These are phyloP conservation scores for Aspergillus flavus DNA, from an alignment of 2,329 filamentous ascomycete genomes.

Conservation along the genomic window DNA sequence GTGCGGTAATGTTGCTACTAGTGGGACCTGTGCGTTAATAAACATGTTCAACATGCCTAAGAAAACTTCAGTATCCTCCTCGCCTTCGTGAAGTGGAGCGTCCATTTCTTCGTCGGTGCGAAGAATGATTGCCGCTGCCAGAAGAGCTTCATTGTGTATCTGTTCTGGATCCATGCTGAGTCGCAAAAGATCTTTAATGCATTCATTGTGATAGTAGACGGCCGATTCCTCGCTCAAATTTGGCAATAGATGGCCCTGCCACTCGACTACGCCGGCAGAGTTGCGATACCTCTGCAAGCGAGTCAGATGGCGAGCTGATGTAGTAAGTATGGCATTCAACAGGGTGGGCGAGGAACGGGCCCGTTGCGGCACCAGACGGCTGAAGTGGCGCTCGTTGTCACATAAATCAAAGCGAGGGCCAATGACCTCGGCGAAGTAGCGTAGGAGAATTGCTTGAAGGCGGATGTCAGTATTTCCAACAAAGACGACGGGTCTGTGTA, in stretches of 20 bases:
- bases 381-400: constrained; percentile 46
- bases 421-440: constrained; percentile 10
- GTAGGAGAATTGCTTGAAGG: constrained; percentile 11
- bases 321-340: constrained; percentile 42
- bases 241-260: constrained; percentile 29
- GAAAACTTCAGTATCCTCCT: constrained; percentile 24
- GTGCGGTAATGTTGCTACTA: neutral
- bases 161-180: constrained; percentile 40
- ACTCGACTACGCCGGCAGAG: constrained; percentile 20
- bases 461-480: constrained; percentile 1
- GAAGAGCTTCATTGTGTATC: constrained; percentile 39
- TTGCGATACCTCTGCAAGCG: constrained; percentile 31
- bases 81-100: constrained; percentile 26
- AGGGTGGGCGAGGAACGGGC: constrained; percentile 45
- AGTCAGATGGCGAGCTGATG: constrained; percentile 42
- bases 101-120: constrained; percentile 47
- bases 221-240: constrained; percentile 39
- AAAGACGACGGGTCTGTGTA: neutral
- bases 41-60: constrained; percentile 25
- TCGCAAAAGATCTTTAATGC: constrained; percentile 44
- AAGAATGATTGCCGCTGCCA: constrained; percentile 43
- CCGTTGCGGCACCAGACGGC: constrained; percentile 44
- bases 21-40: constrained; percentile 23
- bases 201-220: constrained; percentile 46
- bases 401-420: constrained; percentile 43